A percentile compares a stretch with the other conserved stretches of the same genome.
These are phyloP conservation scores for Ophiostoma novo-ulmi DNA, from an alignment of 2,329 filamentous ascomycete species.

Conservation along the genomic window DNA sequence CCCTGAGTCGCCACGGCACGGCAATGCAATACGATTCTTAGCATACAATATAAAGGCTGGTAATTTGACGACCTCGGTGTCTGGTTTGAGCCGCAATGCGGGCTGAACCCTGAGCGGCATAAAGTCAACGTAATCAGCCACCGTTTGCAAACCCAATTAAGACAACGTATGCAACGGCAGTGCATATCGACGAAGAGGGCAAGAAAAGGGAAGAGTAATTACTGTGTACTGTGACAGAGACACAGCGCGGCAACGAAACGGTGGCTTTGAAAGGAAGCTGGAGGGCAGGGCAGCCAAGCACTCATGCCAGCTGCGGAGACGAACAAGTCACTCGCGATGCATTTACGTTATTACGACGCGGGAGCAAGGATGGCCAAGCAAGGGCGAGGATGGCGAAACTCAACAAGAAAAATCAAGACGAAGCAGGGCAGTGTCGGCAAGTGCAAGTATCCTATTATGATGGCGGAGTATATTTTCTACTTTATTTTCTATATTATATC, in stretches of 20 bases:
- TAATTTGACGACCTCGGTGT: not conserved
- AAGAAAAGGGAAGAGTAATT: not conserved
- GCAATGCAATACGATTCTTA: not conserved
- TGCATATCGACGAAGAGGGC: not conserved
- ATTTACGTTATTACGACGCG: not conserved
- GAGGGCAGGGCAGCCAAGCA: not conserved
- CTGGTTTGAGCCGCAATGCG: not conserved
- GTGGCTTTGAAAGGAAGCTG: not conserved
- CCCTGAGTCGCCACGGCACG: not conserved
- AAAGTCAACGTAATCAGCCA: not conserved
- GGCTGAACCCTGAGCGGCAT: not conserved
- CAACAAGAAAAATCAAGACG: conserved; percentile 11
- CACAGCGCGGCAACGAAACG: not conserved
- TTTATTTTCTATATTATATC: not conserved
- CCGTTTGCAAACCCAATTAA: not conserved
- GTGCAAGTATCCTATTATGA: not conserved
- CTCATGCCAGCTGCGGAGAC: not conserved
- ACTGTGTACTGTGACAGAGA: not conserved
- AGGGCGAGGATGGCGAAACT: not conserved
- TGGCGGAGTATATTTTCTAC: not conserved
- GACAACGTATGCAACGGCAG: not conserved
- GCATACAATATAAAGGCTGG: not conserved
- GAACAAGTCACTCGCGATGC: not conserved
- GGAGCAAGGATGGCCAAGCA: not conserved
- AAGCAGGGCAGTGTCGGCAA: not conserved